Percentiles rank a stretch among this genome's conserved stretches.
phyloP scores from a whole-genome alignment of 257 asterid genomes.

The Cordia subcordata region DNA sequence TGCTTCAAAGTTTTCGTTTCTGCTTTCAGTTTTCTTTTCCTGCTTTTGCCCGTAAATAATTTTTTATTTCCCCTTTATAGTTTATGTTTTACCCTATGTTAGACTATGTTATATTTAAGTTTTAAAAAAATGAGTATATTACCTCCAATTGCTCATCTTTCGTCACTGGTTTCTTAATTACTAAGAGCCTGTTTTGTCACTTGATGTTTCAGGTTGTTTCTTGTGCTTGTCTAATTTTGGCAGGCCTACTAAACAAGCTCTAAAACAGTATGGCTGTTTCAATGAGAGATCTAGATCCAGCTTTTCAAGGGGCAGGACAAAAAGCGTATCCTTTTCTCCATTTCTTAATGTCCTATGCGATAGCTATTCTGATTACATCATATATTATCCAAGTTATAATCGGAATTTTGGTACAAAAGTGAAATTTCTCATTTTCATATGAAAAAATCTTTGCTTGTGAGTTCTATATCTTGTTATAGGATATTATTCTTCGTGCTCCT shows the following conservation, averaged over 20 bases:
- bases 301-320: conserved; percentile 95
- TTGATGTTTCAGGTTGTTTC: conserved; percentile 35
- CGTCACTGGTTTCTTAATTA: background rate
- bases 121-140: background rate
- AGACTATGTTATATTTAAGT: background rate
- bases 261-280: conserved; percentile 71
- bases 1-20: background rate
- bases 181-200: background rate
- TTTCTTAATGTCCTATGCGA: conserved; percentile 4
- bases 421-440: conserved; percentile 1
- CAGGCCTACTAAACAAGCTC: conserved; percentile 17
- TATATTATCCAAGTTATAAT: conserved; percentile 1
- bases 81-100: background rate
- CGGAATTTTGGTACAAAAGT: background rate
- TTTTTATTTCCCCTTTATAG: background rate
- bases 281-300: conserved; percentile 85
- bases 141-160: background rate
- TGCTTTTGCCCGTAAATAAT: background rate
- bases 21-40: background rate
- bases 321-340: conserved; percentile 79
- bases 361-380: background rate
- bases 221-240: conserved; percentile 8
- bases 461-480: conserved; percentile 13
- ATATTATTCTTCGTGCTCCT: conserved; percentile 33
- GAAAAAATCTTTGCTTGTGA: background rate